phyloP scores from a whole-genome alignment of 768 basidiomycete genomes.

The Tricholoma saponaceum region DNA sequence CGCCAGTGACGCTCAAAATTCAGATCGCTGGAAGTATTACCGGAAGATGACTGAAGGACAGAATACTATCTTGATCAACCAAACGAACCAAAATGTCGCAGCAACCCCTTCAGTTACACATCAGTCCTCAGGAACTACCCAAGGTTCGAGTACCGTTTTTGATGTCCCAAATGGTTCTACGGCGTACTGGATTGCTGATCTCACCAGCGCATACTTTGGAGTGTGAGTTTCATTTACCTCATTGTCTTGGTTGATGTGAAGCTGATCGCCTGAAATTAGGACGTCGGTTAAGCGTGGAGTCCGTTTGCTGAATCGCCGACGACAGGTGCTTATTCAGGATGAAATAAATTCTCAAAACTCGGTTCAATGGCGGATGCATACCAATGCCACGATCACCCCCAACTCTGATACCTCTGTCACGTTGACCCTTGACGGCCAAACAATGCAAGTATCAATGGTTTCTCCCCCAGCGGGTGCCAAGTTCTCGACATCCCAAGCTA shows the following conservation, averaged over 20 bases:
- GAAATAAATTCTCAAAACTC: constrained; percentile 63
- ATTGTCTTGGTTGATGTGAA: neutral
- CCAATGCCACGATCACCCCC: constrained; percentile 75
- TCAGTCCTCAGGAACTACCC: constrained; percentile 49
- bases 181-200: constrained; percentile 77
- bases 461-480: constrained; percentile 63
- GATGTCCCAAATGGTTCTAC: constrained; percentile 60
- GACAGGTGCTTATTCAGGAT: constrained; percentile 90
- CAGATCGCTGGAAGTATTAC: constrained; percentile 87
- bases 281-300: constrained; percentile 81
- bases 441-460: constrained; percentile 60
- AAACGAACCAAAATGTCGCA: constrained; percentile 75
- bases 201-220: constrained; percentile 71
- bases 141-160: constrained; percentile 84
- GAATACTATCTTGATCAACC: constrained; percentile 82
- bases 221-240: constrained; percentile 43
- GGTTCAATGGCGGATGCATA: constrained; percentile 92
- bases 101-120: constrained; percentile 59
- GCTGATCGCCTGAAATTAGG: constrained; percentile 27
- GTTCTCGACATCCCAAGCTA: constrained; percentile 54
- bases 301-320: constrained; percentile 75
- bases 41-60: constrained; percentile 97
- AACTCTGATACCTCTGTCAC: constrained; percentile 58
- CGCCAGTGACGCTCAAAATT: constrained; percentile 60
- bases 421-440: constrained; percentile 66